A percentile compares a stretch with the other conserved stretches of the same genome.
Conservation (phyloP, 345 rosid species). For the Eucalyptus regnans region DNA sequence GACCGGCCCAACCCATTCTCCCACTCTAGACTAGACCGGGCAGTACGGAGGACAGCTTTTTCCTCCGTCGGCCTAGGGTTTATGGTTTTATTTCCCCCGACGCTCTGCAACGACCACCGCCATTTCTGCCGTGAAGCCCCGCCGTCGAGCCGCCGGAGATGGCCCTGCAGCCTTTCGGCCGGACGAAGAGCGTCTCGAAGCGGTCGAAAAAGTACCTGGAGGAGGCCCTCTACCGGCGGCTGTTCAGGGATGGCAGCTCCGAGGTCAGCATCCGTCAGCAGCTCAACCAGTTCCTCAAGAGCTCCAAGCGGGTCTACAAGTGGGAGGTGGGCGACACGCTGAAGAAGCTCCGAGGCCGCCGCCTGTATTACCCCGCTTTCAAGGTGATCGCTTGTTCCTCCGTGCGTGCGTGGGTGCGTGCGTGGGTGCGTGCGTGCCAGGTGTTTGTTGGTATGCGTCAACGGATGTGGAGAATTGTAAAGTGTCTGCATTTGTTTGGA, state of each 20-base stretch:
- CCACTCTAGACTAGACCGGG: neutral
- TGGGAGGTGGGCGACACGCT: slow-evolving; percentile 93
- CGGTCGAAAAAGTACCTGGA: slow-evolving; percentile 88
- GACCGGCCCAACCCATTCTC: neutral
- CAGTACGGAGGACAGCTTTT: neutral
- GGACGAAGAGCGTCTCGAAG: slow-evolving; percentile 46
- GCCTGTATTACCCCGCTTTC: slow-evolving; percentile 71
- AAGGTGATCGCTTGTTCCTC: slow-evolving; percentile 35
- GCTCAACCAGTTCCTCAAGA: slow-evolving; percentile 66
- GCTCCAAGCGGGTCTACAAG: slow-evolving; percentile 81
- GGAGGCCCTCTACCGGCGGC: slow-evolving; percentile 54
- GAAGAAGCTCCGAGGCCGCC: slow-evolving; percentile 69
- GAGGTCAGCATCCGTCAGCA: slow-evolving; percentile 59
- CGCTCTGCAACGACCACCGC: neutral
- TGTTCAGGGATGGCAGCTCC: slow-evolving; percentile 69
- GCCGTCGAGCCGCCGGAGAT: neutral
- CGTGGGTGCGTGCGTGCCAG: neutral
- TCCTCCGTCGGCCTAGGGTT: neutral
- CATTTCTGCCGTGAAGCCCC: neutral
- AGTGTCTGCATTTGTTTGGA: neutral
- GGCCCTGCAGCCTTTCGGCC: slow-evolving; percentile 49
- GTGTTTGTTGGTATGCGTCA: neutral
- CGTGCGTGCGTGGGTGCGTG: too few relatives aligned
- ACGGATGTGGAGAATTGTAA: neutral
- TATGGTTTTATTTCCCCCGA: neutral